Evolutionary conservation across 2,329 filamentous ascomycete species (phyloP).

Genomic region (Trichoderma breve): DNA sequence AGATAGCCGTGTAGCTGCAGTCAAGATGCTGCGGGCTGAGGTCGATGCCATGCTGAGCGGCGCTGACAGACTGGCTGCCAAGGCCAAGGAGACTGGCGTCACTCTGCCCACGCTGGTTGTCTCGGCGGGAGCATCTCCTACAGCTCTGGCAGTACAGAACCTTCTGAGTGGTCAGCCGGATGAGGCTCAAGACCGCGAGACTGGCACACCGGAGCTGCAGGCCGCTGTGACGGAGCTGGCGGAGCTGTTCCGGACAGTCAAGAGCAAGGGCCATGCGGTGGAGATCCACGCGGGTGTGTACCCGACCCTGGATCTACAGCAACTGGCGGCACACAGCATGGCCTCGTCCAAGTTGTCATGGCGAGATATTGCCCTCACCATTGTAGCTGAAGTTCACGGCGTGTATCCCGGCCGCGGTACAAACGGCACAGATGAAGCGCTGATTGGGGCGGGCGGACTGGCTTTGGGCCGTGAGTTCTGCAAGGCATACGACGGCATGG

Average conservation of each 20-base stretch:
- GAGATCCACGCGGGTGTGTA: conserved; percentile 79
- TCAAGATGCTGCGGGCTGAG: conserved; percentile 33
- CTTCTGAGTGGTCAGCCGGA: conserved; percentile 20
- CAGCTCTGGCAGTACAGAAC: conserved; percentile 44
- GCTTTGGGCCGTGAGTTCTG: conserved; percentile 74
- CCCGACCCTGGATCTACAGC: conserved; percentile 73
- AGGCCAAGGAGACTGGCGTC: conserved; percentile 23
- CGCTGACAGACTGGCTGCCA: conserved; percentile 25
- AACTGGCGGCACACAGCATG: conserved; percentile 68
- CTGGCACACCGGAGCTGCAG: conserved; percentile 22
- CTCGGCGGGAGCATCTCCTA: conserved; percentile 75
- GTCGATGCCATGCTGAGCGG: conserved; percentile 30
- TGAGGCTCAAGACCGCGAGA: conserved; percentile 15
- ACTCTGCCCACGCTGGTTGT: conserved; percentile 38
- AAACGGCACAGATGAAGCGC: conserved; percentile 54
- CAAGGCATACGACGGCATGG: conserved; percentile 69
- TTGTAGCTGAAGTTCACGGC: conserved; percentile 70
- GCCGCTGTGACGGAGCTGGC: conserved; percentile 24
- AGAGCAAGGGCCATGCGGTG: conserved; percentile 44
- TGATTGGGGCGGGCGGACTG: conserved; percentile 67
- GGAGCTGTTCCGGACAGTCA: conserved; percentile 29
- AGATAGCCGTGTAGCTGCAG: conserved; percentile 32
- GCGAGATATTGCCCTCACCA: conserved; percentile 61
- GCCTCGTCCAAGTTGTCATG: conserved; percentile 44
- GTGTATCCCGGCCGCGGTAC: conserved; percentile 60